Conservation (phyloP, 495 filamentous ascomycete species). For the Xylona heveae region DNA sequence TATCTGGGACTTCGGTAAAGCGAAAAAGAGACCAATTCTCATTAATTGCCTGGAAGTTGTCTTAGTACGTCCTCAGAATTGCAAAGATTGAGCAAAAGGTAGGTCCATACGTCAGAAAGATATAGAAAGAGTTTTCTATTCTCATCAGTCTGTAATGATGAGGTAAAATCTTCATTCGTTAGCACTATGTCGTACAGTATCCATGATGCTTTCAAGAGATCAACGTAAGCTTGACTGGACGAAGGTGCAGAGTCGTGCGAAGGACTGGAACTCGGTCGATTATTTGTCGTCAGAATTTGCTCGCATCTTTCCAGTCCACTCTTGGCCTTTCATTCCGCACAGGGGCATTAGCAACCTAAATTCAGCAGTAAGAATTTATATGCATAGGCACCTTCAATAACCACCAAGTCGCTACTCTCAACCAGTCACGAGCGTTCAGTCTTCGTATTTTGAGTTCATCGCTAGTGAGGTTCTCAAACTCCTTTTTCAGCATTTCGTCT, state of each 20-base stretch:
- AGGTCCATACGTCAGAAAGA: conserved; percentile 19
- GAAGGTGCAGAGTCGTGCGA: conserved; percentile 11
- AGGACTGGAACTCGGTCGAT: conserved; percentile 12
- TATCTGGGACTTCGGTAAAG: conserved; percentile 13
- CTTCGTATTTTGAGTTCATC: conserved; percentile 12
- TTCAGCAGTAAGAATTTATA: not conserved
- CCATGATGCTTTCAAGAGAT: conserved; percentile 23
- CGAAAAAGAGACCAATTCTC: conserved; percentile 17
- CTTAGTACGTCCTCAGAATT: not conserved
- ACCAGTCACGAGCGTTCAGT: conserved; percentile 12
- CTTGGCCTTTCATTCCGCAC: too few species aligned
- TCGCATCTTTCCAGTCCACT: conserved; percentile 12
- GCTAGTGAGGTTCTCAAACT: conserved; percentile 11
- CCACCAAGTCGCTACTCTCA: conserved; percentile 23
- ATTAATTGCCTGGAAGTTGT: conserved; percentile 14
- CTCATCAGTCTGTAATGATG: conserved; percentile 15
- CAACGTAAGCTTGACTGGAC: conserved; percentile 18
- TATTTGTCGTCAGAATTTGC: conserved; percentile 9
- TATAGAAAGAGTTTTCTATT: conserved; percentile 20
- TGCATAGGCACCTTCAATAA: conserved; percentile 16
- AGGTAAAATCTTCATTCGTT: conserved; percentile 10
- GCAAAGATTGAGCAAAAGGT: not conserved
- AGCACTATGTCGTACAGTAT: conserved; percentile 20
- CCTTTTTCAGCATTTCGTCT: conserved; percentile 9
- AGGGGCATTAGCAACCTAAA: too few species aligned